Evolutionary conservation across 2,329 filamentous ascomycete species (phyloP).

Genomic region (Zymoseptoria ardabiliae): DNA sequence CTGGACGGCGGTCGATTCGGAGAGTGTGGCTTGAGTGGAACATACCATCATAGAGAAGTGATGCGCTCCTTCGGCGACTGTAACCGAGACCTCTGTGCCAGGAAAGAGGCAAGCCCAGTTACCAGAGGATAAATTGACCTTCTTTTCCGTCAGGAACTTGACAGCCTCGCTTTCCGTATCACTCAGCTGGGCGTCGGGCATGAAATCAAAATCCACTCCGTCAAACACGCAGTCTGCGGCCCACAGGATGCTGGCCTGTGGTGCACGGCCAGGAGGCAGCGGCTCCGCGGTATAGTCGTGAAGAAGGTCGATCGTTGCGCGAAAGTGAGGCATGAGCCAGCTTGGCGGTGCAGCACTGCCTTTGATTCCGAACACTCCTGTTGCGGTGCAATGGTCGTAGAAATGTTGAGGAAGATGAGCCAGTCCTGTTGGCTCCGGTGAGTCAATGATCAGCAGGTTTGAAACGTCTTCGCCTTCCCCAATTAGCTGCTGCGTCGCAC

Average conservation of each 20-base stretch:
- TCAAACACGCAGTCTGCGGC: slow-evolving; percentile 43
- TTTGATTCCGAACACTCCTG: background rate
- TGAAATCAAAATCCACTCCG: slow-evolving; percentile 25
- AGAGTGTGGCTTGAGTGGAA: too few species aligned
- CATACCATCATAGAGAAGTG: slow-evolving; percentile 36
- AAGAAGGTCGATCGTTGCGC: slow-evolving; percentile 42
- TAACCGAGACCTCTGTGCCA: slow-evolving; percentile 30
- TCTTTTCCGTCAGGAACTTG: slow-evolving; percentile 43
- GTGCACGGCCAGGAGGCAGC: slow-evolving; percentile 30
- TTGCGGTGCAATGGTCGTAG: slow-evolving; percentile 28
- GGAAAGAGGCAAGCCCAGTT: slow-evolving; percentile 41
- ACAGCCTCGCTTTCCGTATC: slow-evolving; percentile 40
- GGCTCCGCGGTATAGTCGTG: slow-evolving; percentile 35
- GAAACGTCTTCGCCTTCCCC: slow-evolving; percentile 18
- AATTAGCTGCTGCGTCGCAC: slow-evolving; percentile 18
- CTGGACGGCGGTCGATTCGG: too few species aligned
- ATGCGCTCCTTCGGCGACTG: slow-evolving; percentile 30
- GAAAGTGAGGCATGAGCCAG: slow-evolving; percentile 47
- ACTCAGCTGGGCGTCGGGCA: slow-evolving; percentile 30
- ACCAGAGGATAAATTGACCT: slow-evolving; percentile 42
- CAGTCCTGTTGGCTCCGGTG: slow-evolving; percentile 31
- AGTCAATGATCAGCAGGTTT: slow-evolving; percentile 23
- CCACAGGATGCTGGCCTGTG: slow-evolving; percentile 41
- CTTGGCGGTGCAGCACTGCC: slow-evolving; percentile 28
- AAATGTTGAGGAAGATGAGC: slow-evolving; percentile 55